phyloP scores from a whole-genome alignment of 257 asterid species.

The Nicotiana obtusifolia region DNA sequence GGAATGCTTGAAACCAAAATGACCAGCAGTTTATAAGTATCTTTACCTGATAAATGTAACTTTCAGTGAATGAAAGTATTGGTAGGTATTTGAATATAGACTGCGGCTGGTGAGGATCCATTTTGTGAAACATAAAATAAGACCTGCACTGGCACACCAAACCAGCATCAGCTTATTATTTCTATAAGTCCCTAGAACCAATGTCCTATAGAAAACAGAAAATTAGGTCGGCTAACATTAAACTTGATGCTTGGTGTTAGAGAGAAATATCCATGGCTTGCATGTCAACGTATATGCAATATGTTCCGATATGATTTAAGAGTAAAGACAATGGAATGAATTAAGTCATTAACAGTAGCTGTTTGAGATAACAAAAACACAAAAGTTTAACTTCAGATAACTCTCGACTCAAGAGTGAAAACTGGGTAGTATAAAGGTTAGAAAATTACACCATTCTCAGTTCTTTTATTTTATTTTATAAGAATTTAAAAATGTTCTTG shows the following conservation, averaged over 20 bases:
- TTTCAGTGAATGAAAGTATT: conserved; percentile 79
- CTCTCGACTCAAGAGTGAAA: neutral
- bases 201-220: neutral
- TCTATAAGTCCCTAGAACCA: neutral
- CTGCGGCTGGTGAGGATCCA: conserved; percentile 62
- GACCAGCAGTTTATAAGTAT: neutral
- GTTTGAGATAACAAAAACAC: neutral
- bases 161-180: neutral
- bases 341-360: neutral
- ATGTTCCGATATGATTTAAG: neutral
- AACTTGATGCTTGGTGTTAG: neutral
- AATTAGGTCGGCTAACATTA: neutral
- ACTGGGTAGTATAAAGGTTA: neutral
- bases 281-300: neutral
- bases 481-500: too few species aligned
- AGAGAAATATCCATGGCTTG: neutral
- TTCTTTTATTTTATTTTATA: neutral
- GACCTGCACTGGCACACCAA: conserved; percentile 71
- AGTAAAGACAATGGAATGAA: neutral
- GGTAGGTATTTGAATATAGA: conserved; percentile 74
- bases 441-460: neutral
- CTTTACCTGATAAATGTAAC: conserved; percentile 89
- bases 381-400: neutral
- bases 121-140: conserved; percentile 78
- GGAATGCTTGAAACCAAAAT: too few species aligned